Percentiles rank a stretch among this genome's conserved stretches.
phyloP scores from a whole-genome alignment of 2,329 filamentous ascomycete species.

The Trematosphaeria pertusa region DNA sequence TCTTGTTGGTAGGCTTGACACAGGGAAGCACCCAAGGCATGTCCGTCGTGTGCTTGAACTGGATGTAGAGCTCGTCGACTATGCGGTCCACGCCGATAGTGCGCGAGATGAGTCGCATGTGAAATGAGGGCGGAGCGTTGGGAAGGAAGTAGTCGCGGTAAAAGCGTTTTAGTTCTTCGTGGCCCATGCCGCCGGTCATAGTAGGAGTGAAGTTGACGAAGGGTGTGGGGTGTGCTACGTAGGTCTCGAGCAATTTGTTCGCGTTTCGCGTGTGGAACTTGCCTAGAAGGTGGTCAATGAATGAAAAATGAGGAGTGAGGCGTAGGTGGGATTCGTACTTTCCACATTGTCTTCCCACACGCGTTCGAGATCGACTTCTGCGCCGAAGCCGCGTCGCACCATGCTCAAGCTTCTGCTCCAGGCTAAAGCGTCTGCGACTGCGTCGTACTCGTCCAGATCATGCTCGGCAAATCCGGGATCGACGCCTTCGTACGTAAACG shows the following conservation, averaged over 20 bases:
- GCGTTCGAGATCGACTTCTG: slow-evolving; percentile 55
- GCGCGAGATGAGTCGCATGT: slow-evolving; percentile 62
- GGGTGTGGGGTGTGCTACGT: slow-evolving; percentile 43
- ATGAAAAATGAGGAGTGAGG: no score
- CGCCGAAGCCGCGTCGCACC: slow-evolving; percentile 66
- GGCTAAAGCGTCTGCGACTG: slow-evolving; percentile 68
- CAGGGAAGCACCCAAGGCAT: slow-evolving; percentile 67
- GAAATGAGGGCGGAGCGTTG: slow-evolving; percentile 54
- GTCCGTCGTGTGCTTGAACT: slow-evolving; percentile 63
- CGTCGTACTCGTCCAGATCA: slow-evolving; percentile 72
- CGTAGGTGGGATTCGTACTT: no score
- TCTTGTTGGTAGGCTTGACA: slow-evolving; percentile 62
- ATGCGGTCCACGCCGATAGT: slow-evolving; percentile 65
- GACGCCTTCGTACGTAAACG: slow-evolving; percentile 63
- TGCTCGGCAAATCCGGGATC: slow-evolving; percentile 74
- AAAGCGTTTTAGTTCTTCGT: slow-evolving; percentile 56
- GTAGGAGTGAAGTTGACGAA: slow-evolving; percentile 54
- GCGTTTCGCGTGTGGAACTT: slow-evolving; percentile 46
- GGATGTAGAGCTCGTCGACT: slow-evolving; percentile 66
- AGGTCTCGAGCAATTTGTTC: slow-evolving; percentile 48
- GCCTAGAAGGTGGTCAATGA: slow-evolving; percentile 39
- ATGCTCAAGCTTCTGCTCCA: slow-evolving; percentile 70
- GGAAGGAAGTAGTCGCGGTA: slow-evolving; percentile 65
- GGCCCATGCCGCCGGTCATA: slow-evolving; percentile 54
- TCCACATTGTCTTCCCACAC: slow-evolving; percentile 53